Conservation (phyloP, 2,329 filamentous ascomycete genomes). For the Penicillium sp. region DNA sequence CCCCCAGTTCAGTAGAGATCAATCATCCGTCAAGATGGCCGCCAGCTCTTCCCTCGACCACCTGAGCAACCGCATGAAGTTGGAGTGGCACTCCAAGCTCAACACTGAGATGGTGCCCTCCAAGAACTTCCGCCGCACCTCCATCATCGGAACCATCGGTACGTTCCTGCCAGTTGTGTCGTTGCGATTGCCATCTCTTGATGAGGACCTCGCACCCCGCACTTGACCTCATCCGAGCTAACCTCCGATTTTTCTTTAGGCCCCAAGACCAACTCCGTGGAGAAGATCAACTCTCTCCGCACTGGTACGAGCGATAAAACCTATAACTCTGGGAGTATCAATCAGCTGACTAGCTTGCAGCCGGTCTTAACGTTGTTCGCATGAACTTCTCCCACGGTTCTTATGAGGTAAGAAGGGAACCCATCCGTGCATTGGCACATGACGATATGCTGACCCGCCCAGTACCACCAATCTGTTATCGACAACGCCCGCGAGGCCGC, state of each 20-base stretch:
- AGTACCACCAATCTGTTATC: constrained; percentile 97
- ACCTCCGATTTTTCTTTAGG: too few relatives aligned
- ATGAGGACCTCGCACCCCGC: too few relatives aligned
- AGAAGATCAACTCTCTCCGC: constrained; percentile 92
- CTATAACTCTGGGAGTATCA: too few relatives aligned
- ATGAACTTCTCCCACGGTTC: constrained; percentile 98
- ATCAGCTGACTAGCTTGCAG: too few relatives aligned
- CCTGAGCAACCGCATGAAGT: constrained; percentile 65
- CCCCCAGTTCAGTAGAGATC: constrained; percentile 10
- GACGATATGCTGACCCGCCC: constrained; percentile 17
- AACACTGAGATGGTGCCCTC: constrained; percentile 81
- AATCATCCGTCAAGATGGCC: constrained; percentile 44
- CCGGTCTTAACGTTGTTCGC: constrained; percentile 93
- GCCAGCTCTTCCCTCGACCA: constrained; percentile 79
- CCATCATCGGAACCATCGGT: constrained; percentile 97
- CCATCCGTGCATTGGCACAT: too few relatives aligned
- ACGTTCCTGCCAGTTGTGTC: too few relatives aligned
- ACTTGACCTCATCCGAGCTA: too few relatives aligned
- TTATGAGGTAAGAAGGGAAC: too few relatives aligned
- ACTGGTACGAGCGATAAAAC: constrained; percentile 40
- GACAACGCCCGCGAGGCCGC: constrained; percentile 88
- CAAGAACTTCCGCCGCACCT: constrained; percentile 88
- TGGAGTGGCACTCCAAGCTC: constrained; percentile 66
- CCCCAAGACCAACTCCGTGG: constrained; percentile 95
- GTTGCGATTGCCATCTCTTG: too few relatives aligned